Percentiles rank a stretch among this genome's conserved stretches.
Evolutionary conservation across 768 basidiomycete species (phyloP).

Genomic region (Mycena chlorophos): DNA sequence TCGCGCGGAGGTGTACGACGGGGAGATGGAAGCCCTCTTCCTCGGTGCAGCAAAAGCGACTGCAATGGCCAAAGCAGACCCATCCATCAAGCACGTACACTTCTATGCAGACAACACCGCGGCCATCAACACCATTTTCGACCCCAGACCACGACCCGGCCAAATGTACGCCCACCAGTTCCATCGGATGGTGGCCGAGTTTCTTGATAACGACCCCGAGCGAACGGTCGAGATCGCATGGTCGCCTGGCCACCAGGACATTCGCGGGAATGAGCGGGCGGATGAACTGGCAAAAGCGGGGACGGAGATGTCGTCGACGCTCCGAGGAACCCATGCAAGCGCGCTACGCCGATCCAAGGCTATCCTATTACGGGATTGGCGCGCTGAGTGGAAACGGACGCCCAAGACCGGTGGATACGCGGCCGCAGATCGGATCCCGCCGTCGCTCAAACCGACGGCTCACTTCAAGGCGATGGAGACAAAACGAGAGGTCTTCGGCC

Average conservation of each 20-base stretch:
- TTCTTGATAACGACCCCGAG: slow-evolving; percentile 10
- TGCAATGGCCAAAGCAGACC: not conserved
- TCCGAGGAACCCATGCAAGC: slow-evolving; percentile 12
- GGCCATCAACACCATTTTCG: not conserved
- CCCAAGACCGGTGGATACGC: slow-evolving; percentile 12
- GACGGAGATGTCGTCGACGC: slow-evolving; percentile 1
- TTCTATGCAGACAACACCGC: not conserved
- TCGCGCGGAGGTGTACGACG: not conserved
- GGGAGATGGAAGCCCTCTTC: not conserved
- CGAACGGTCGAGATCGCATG: slow-evolving; percentile 18
- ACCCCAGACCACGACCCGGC: not conserved
- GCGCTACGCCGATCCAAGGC: slow-evolving; percentile 17
- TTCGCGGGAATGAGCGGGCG: slow-evolving; percentile 25
- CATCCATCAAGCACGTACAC: not conserved
- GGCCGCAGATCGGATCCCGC: slow-evolving; percentile 15
- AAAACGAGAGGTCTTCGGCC: slow-evolving; percentile 22
- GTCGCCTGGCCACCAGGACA: slow-evolving; percentile 26
- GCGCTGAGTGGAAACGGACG: slow-evolving; percentile 13
- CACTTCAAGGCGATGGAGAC: not conserved
- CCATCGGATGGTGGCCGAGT: slow-evolving; percentile 5
- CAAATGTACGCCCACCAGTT: slow-evolving; percentile 21
- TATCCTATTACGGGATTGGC: slow-evolving; percentile 6
- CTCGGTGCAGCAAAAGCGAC: not conserved
- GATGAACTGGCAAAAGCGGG: slow-evolving; percentile 28
- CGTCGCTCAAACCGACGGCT: slow-evolving; percentile 9